Base-by-base conservation (phyloP, 176 grass and related monocot species). In the Paspalum vaginatum region DNA sequence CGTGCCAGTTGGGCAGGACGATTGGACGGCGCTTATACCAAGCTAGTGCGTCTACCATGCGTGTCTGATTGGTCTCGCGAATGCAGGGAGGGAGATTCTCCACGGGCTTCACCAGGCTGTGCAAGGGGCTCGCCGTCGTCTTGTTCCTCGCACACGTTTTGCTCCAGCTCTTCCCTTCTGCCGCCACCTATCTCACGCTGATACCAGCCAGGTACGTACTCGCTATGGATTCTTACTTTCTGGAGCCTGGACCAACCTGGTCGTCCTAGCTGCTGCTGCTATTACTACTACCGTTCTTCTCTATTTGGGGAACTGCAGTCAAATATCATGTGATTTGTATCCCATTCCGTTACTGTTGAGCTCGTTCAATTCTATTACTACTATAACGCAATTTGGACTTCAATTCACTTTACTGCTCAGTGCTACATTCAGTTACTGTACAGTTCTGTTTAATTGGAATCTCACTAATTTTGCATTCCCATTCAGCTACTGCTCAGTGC, bases 131-230 rank as follows among this genome's bases (percentile, higher is more conserved):
- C 49, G 85, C 85, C 12, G 79, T 90, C 45, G 53, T 92, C 71
- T 57, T 97, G 51, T 68, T 97, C 87, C 78, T 84, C 55, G 91
- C 68, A 68, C 91, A 86, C 87, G 58, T 83, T 78, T 79, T 86
- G 8, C 59, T 92, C 63, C 89, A 88, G 80, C 41, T 94, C 14
- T 88, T 94, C 80, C 94, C 94, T 82, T 90, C 87, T 18, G 70
- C 85, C 55, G 49, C 87, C 62, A 47, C 55, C 56, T 97, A 94
- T 50, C 79, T 97, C 41, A 83, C 87, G 22, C 89, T 97, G 79
- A 94, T 92, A 80, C 94, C 94, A 22, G 86, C 89, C 85, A 97
- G 91, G 94, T 97, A 83, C 49, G 94, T 97, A 80, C 49, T 11
- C 38, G 20, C 82, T 61, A 21, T 26, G 24, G 14, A 32, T 32